Base-by-base conservation (phyloP, 441 rosid species). In the Raphanus hybrid region DNA sequence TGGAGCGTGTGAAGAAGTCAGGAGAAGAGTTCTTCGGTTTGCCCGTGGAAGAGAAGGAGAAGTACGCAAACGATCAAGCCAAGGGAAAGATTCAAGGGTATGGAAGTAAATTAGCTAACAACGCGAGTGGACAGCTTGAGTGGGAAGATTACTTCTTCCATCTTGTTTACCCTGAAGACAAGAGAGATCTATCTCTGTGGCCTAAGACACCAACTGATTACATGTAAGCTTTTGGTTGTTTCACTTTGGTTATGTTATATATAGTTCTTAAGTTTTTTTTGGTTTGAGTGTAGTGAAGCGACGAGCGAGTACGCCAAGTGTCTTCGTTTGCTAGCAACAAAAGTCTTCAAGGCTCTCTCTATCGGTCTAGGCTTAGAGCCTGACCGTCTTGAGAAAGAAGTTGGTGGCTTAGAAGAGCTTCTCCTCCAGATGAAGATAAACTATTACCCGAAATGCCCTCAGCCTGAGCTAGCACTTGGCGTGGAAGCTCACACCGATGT, bases 81-180 rank as follows among this genome's bases (percentile, higher is more conserved):
- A 16, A 89, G 0, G 97, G 95, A 6, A 91, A 86, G 29, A 85
- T 93, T 81, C 98, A 95, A 75, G 99, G 98, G 0, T 95, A 95
- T 74, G 98, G 99, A 26, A 95, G 97, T 79, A 95, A 95, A 81
- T 84, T 95, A 0, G 99, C 97, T 37, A 95, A 95, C 77, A 95
- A 86, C 77, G 92, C 94, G 8, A 65, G 90, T 11, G 96, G 99
- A 3, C 96, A 86, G 71, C 88, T 95, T 8, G 99, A 93, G 74
- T 95, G 98, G 98, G 91, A 88, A 80, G 99, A 92, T 77, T 95
- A 95, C 78, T 92, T 87, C 86, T 95, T 95, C 70, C 99, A 91
- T 65, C 93, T 91, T 70, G 80, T 81, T 48, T 93, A 61, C 75
- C 99, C 98, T 2, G 90, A 91, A 83, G 95, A 85, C 39, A 90